phyloP scores from a whole-genome alignment of 169 alveolate genomes.

The Fabrea salina region DNA sequence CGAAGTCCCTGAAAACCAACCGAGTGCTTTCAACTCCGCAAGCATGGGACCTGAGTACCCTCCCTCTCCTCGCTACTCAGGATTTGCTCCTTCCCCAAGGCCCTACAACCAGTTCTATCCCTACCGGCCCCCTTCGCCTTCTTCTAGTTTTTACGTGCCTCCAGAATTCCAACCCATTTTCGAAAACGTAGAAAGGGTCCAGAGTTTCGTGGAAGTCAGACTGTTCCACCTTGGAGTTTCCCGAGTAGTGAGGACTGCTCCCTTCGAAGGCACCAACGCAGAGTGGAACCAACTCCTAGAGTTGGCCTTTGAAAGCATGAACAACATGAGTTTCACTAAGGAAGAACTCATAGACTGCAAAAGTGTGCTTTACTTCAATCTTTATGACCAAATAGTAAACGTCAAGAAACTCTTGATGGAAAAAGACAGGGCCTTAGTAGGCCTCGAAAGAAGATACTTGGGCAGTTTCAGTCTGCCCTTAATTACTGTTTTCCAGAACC shows the following conservation, averaged over 20 bases:
- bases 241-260: conserved; percentile 8
- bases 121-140: too few relatives aligned
- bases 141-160: not conserved
- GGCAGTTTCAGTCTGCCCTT: conserved; percentile 79
- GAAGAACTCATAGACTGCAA: conserved; percentile 74
- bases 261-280: conserved; percentile 73
- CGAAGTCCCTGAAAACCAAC: not conserved
- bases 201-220: conserved; percentile 19
- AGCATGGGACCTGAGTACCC: not conserved
- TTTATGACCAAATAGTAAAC: conserved; percentile 70
- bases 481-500: conserved; percentile 73
- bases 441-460: conserved; percentile 59
- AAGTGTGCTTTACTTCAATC: conserved; percentile 66
- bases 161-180: not conserved
- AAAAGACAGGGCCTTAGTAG: conserved; percentile 24
- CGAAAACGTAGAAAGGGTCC: not conserved
- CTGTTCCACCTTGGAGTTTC: not conserved
- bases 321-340: conserved; percentile 57
- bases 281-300: conserved; percentile 78
- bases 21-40: not conserved
- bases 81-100: not conserved
- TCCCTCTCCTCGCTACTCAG: not conserved
- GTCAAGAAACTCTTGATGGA: conserved; percentile 36
- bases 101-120: too few relatives aligned
- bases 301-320: conserved; percentile 50